Evolutionary conservation across 257 asterid species (phyloP).

Genomic region (Solanum phureja): DNA sequence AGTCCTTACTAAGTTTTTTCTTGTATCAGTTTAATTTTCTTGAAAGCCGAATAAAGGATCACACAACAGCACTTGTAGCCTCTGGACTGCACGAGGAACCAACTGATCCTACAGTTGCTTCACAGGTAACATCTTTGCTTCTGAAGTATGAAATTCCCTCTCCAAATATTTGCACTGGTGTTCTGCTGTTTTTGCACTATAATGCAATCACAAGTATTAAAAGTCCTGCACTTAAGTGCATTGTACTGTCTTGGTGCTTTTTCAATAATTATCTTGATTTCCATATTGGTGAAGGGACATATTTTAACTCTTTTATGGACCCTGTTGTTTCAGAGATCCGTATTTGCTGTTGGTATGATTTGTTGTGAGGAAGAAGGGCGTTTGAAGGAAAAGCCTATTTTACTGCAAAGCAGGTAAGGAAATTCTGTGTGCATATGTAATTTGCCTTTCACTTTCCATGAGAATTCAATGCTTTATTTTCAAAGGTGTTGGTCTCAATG

Average conservation of each 20-base stretch:
- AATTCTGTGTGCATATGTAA: not conserved
- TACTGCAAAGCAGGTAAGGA: constrained; percentile 84
- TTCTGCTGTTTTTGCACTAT: not conserved
- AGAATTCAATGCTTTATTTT: not conserved
- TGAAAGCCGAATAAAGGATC: constrained; percentile 51
- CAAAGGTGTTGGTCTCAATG: not conserved
- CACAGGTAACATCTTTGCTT: constrained; percentile 50
- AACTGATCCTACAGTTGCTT: constrained; percentile 84
- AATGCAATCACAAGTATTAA: not conserved
- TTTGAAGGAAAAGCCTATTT: constrained; percentile 80
- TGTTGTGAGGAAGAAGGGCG: constrained; percentile 99
- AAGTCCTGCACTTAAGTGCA: not conserved
- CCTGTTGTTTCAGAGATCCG: constrained; percentile 46
- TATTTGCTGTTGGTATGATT: constrained; percentile 94
- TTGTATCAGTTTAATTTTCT: constrained; percentile 59
- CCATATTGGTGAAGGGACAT: not conserved
- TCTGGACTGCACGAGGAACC: constrained; percentile 69
- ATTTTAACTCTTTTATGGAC: constrained; percentile 6
- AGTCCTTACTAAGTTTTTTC: constrained; percentile 11
- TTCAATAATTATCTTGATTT: not conserved
- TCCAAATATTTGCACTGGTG: not conserved
- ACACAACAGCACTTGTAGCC: constrained; percentile 40
- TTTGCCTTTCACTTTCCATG: not conserved
- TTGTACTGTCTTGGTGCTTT: not conserved
- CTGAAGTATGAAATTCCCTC: not conserved